A percentile compares a stretch with the other conserved stretches of the same genome.
phyloP scores from a whole-genome alignment of 1,139 yeast species.

The Chernovozyma aurita region DNA sequence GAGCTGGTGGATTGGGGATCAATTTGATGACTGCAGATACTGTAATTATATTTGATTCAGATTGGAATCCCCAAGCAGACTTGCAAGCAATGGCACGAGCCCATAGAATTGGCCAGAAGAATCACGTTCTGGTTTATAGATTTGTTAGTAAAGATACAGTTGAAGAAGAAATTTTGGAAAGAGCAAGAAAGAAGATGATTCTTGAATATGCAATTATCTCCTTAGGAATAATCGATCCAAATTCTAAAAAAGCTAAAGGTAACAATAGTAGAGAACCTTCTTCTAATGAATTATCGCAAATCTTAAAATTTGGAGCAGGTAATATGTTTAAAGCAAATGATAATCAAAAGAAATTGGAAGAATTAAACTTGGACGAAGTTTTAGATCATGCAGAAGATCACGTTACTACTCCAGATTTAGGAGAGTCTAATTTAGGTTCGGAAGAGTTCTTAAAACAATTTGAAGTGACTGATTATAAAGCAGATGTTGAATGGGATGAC shows the following conservation, averaged over 20 bases:
- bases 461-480: constrained; percentile 97
- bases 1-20: constrained; percentile 99
- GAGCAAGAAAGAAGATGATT: constrained; percentile 97
- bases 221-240: constrained; percentile 84
- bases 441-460: constrained; percentile 96
- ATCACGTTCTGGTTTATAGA: constrained; percentile 94
- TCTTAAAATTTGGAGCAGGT: constrained; percentile 96
- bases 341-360: constrained; percentile 92
- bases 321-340: constrained; percentile 93
- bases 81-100: constrained; percentile 99
- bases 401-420: constrained; percentile 91
- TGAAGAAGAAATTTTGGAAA: constrained; percentile 93
- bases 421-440: constrained; percentile 95
- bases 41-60: constrained; percentile 94
- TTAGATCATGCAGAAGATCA: constrained; percentile 97
- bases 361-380: constrained; percentile 92
- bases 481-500: constrained; percentile 99
- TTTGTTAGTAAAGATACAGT: constrained; percentile 96
- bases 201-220: constrained; percentile 96
- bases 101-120: constrained; percentile 97
- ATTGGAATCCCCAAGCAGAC: constrained; percentile 99
- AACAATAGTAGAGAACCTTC: constrained; percentile 64
- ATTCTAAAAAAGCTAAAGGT: constrained; percentile 41
- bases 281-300: constrained; percentile 82
- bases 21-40: constrained; percentile 99